These are phyloP conservation scores for Trichoderma sp. DNA, from an alignment of 2,329 filamentous ascomycete species.

Conservation along the genomic window DNA sequence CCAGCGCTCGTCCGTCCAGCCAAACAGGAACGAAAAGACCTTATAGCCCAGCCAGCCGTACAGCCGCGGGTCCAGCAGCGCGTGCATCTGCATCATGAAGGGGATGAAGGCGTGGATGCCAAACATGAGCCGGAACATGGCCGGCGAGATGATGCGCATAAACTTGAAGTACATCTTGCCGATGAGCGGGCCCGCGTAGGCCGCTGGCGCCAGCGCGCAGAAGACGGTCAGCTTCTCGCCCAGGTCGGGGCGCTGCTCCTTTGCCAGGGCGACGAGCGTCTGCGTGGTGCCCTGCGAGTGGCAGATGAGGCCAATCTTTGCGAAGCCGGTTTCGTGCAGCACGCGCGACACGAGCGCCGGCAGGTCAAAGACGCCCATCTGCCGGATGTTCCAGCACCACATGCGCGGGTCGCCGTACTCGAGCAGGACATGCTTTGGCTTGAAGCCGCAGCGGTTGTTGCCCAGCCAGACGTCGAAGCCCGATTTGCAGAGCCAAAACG, in stretches of 20 bases:
- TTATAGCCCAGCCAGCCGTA: slow-evolving; percentile 85
- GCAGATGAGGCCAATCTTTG: slow-evolving; percentile 78
- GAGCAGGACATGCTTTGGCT: slow-evolving; percentile 72
- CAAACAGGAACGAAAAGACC: slow-evolving; percentile 86
- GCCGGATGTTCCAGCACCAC: slow-evolving; percentile 96
- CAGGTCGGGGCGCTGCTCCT: slow-evolving; percentile 84
- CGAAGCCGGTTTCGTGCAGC: slow-evolving; percentile 77
- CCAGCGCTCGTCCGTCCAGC: slow-evolving; percentile 85
- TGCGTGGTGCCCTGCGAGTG: slow-evolving; percentile 93
- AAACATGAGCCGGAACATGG: slow-evolving; percentile 77
- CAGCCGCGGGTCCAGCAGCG: slow-evolving; percentile 61
- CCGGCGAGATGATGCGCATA: slow-evolving; percentile 77
- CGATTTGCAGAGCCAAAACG: slow-evolving; percentile 88
- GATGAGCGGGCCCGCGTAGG: slow-evolving; percentile 84
- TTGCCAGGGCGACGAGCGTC: slow-evolving; percentile 82
- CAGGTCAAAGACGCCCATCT: slow-evolving; percentile 90
- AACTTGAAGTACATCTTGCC: slow-evolving; percentile 90
- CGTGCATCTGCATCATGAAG: slow-evolving; percentile 85
- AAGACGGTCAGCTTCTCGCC: slow-evolving; percentile 84
- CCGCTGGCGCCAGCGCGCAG: slow-evolving; percentile 86
- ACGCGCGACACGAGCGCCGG: slow-evolving; percentile 79
- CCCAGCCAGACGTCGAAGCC: slow-evolving; percentile 96
- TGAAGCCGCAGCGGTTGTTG: slow-evolving; percentile 87
- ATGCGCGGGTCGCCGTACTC: slow-evolving; percentile 78
- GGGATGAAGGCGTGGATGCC: slow-evolving; percentile 94